Conservation (phyloP, 495 filamentous ascomycete species). For the Penicillium silybi region DNA sequence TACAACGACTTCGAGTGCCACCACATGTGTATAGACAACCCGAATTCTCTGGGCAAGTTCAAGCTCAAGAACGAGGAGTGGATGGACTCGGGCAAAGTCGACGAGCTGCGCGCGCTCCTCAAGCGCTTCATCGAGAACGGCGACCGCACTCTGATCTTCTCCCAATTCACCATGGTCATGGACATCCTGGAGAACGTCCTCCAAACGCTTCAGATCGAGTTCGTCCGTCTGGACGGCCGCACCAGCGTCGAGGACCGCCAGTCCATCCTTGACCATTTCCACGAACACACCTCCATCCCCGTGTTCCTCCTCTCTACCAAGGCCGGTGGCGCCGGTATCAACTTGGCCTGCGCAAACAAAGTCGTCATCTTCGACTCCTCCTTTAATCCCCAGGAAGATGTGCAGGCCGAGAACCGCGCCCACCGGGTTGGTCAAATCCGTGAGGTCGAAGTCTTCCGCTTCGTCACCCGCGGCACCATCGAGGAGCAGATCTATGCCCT, state of each 20-base stretch:
- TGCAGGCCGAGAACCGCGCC: constrained; percentile 94
- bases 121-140: constrained; percentile 71
- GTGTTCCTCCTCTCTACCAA: constrained; percentile 92
- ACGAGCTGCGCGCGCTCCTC: constrained; percentile 69
- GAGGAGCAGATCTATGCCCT: constrained; percentile 90
- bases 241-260: constrained; percentile 82
- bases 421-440: constrained; percentile 89
- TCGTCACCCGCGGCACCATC: constrained; percentile 80
- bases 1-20: constrained; percentile 84
- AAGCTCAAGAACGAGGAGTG: constrained; percentile 71
- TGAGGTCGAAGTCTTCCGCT: constrained; percentile 79
- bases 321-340: constrained; percentile 92
- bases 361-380: constrained; percentile 94
- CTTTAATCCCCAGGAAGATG: constrained; percentile 95
- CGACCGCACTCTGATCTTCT: constrained; percentile 85
- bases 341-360: constrained; percentile 91
- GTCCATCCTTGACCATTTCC: constrained; percentile 77
- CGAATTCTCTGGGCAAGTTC: constrained; percentile 63
- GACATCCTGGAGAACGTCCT: constrained; percentile 84
- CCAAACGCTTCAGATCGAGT: constrained; percentile 65
- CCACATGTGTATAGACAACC: constrained; percentile 67
- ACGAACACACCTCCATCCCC: constrained; percentile 68
- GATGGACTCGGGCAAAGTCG: constrained; percentile 91
- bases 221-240: constrained; percentile 78
- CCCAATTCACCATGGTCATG: constrained; percentile 86